phyloP scores from a whole-genome alignment of 768 basidiomycete genomes.

The Clitopilus hobsonii region DNA sequence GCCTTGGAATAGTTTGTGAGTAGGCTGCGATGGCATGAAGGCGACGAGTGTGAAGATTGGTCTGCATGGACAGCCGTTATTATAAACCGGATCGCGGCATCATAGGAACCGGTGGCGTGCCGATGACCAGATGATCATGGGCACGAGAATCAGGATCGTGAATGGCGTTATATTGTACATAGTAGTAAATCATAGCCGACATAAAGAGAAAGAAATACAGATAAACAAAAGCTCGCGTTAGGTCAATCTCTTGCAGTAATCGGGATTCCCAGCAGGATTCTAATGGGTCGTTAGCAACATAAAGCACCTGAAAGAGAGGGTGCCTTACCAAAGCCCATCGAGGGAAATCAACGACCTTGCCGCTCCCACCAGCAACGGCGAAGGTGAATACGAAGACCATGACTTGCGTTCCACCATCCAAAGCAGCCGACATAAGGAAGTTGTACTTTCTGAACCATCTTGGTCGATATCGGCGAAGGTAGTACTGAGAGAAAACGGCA shows the following conservation, averaged over 20 bases:
- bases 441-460: conserved; percentile 48
- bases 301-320: neutral
- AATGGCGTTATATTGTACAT: too few relatives aligned
- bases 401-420: conserved; percentile 46
- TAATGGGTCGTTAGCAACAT: neutral
- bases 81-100: too few relatives aligned
- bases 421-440: conserved; percentile 44
- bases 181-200: neutral
- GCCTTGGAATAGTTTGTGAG: conserved; percentile 31
- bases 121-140: too few relatives aligned
- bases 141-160: too few relatives aligned
- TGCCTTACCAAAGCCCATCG: conserved; percentile 19
- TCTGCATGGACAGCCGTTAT: too few relatives aligned
- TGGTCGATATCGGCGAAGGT: conserved; percentile 35
- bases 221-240: neutral
- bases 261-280: conserved; percentile 25
- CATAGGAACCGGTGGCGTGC: too few relatives aligned
- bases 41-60: too few relatives aligned
- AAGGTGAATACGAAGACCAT: conserved; percentile 28
- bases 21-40: neutral
- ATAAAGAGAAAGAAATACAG: neutral
- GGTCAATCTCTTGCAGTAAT: conserved; percentile 26
- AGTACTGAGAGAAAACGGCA: conserved; percentile 44
- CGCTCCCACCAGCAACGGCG: conserved; percentile 22
- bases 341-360: conserved; percentile 16